phyloP scores from a whole-genome alignment of 1,284 basidiomycete genomes.

The Ganoderma meredithae region DNA sequence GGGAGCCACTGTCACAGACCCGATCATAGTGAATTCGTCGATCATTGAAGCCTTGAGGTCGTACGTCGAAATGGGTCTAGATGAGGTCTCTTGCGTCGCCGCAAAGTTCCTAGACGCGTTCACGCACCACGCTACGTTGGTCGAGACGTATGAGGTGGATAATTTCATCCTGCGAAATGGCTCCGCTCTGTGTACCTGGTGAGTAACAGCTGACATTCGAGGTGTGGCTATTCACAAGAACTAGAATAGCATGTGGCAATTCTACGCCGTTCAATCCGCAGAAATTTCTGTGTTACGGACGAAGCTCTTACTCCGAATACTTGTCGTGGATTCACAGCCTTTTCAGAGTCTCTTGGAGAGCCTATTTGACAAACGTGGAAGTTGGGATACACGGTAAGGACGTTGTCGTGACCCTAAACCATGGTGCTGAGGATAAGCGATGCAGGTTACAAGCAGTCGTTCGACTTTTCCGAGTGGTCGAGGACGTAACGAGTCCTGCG shows the following conservation, averaged over 20 bases:
- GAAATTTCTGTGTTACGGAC: slow-evolving; percentile 61
- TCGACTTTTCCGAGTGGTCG: slow-evolving; percentile 66
- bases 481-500: slow-evolving; percentile 66
- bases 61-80: slow-evolving; percentile 57
- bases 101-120: slow-evolving; percentile 71
- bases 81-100: slow-evolving; percentile 61
- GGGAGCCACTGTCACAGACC: slow-evolving; percentile 54
- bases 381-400: slow-evolving; percentile 59
- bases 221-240: not conserved
- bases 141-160: slow-evolving; percentile 72
- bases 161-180: slow-evolving; percentile 74
- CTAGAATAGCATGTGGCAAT: slow-evolving; percentile 64
- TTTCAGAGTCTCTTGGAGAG: slow-evolving; percentile 57
- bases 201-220: slow-evolving; percentile 23
- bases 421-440: not conserved
- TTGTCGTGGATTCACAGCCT: slow-evolving; percentile 68
- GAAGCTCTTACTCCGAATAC: slow-evolving; percentile 61
- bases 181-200: slow-evolving; percentile 63
- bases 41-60: slow-evolving; percentile 60
- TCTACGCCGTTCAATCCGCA: slow-evolving; percentile 64
- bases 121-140: slow-evolving; percentile 59
- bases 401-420: not conserved
- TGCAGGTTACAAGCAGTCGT: slow-evolving; percentile 48
- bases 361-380: slow-evolving; percentile 43
- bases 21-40: slow-evolving; percentile 60